phyloP scores from a whole-genome alignment of 495 filamentous ascomycete genomes.

The Ascobolus immersus region DNA sequence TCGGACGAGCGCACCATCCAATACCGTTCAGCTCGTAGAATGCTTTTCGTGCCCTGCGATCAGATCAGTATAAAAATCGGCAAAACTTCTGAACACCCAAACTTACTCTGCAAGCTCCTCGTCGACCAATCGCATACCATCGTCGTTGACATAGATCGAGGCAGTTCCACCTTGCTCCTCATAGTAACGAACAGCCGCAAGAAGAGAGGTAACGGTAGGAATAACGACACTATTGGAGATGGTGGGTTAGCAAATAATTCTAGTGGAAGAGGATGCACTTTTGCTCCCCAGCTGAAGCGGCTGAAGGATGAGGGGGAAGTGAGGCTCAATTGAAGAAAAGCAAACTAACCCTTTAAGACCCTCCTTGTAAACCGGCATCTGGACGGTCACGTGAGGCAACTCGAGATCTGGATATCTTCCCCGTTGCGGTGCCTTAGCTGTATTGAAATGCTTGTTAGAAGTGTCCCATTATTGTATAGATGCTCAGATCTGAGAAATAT shows the following conservation, averaged over 20 bases:
- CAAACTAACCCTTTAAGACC: slow-evolving; percentile 21
- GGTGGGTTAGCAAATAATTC: slow-evolving; percentile 1
- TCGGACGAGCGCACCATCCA: slow-evolving; percentile 42
- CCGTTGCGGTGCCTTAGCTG: slow-evolving; percentile 22
- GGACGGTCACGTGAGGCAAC: slow-evolving; percentile 49
- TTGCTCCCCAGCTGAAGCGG: slow-evolving; percentile 15
- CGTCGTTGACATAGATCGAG: slow-evolving; percentile 61
- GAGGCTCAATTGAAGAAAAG: slow-evolving; percentile 2
- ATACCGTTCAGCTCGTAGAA: slow-evolving; percentile 48
- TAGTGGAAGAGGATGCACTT: slow-evolving; percentile 13
- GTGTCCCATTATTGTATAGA: too few species aligned
- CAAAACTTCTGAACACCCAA: too few species aligned
- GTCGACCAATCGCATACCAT: slow-evolving; percentile 41
- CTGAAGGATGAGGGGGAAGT: slow-evolving; percentile 4
- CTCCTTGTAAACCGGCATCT: slow-evolving; percentile 56
- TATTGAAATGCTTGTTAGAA: too few species aligned
- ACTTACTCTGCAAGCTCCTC: slow-evolving; percentile 23
- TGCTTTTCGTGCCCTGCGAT: not conserved
- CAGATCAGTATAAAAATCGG: slow-evolving; percentile 29
- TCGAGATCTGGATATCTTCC: slow-evolving; percentile 3
- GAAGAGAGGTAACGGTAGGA: slow-evolving; percentile 18
- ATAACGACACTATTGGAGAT: slow-evolving; percentile 17
- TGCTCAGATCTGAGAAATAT: too few species aligned
- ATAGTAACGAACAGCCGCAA: slow-evolving; percentile 29
- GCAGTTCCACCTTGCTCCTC: slow-evolving; percentile 58